Percentiles rank a stretch among this genome's conserved stretches.
These are phyloP conservation scores for Bipolaris bicolor DNA, from an alignment of 2,329 filamentous ascomycete genomes.

Conservation along the genomic window DNA sequence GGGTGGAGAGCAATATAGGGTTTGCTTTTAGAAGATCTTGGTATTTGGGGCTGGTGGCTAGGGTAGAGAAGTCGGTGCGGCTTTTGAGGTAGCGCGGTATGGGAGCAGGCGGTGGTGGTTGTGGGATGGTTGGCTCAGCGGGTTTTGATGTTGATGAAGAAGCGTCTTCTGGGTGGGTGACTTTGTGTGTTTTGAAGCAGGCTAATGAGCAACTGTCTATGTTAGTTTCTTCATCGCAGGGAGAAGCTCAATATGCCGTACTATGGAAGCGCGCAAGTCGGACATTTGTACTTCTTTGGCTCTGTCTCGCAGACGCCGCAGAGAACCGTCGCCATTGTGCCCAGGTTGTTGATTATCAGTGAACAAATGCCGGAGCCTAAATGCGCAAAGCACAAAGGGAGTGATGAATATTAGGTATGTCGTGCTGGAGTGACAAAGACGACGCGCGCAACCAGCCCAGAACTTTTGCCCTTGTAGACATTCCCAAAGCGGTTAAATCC, in stretches of 20 bases:
- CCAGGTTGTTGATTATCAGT: accelerated
- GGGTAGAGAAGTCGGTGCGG: constrained; percentile 40
- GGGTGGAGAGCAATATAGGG: constrained; percentile 29
- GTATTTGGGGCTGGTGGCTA: constrained; percentile 38
- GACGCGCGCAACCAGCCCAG: constrained; percentile 3
- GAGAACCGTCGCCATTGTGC: constrained; percentile 39
- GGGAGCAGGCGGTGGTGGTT: constrained; percentile 37
- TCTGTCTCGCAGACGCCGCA: constrained; percentile 54
- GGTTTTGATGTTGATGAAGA: constrained; percentile 9
- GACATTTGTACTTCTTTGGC: constrained; percentile 59
- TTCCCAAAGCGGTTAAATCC: constrained; percentile 37
- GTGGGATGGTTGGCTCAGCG: constrained; percentile 22
- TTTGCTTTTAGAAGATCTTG: constrained; percentile 36
- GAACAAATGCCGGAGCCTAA: accelerated
- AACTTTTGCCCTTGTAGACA: constrained; percentile 7
- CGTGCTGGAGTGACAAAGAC: constrained; percentile 1
- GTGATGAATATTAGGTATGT: background rate
- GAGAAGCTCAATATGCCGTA: constrained; percentile 25
- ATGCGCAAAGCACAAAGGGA: too few relatives aligned
- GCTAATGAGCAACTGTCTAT: constrained; percentile 37
- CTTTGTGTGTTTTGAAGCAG: constrained; percentile 44
- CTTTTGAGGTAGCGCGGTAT: constrained; percentile 40
- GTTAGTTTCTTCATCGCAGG: constrained; percentile 10
- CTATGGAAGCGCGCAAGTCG: constrained; percentile 56
- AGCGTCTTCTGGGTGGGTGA: constrained; percentile 21